These are phyloP conservation scores for Bullera alba DNA, from an alignment of 768 basidiomycete species.

Conservation along the genomic window DNA sequence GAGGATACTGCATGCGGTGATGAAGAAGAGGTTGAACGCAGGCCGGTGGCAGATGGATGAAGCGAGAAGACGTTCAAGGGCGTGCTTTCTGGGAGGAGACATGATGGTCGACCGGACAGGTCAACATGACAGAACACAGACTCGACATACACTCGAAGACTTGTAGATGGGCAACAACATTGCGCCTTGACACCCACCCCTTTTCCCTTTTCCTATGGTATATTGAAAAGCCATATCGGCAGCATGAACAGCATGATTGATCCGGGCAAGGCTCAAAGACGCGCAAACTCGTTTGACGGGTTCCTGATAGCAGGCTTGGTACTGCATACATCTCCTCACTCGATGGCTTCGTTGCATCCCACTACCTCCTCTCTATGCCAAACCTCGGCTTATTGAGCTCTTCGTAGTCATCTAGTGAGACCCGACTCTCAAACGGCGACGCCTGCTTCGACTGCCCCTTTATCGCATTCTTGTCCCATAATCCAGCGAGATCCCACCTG, in stretches of 20 bases:
- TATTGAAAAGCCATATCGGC: no score
- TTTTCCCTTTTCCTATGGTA: no score
- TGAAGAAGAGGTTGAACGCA: neutral
- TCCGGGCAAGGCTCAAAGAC: no score
- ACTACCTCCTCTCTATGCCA: neutral
- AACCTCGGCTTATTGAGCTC: neutral
- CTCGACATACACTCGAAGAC: no score
- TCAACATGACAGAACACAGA: neutral
- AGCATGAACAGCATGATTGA: no score
- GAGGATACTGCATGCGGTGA: neutral
- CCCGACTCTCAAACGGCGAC: neutral
- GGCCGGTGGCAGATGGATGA: neutral
- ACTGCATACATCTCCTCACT: no score
- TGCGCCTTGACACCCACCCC: no score
- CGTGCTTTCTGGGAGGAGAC: neutral
- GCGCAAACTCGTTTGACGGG: no score
- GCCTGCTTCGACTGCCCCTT: neutral
- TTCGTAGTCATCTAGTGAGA: neutral
- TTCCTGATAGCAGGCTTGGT: no score
- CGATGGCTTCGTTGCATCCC: neutral
- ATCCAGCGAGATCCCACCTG: slow-evolving; percentile 30
- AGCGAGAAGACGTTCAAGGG: neutral
- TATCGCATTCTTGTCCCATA: slow-evolving; percentile 12
- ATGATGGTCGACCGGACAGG: neutral
- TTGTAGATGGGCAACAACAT: no score